Evolutionary conservation across 306 rosid genomes (phyloP), one percentile per base, ranked within the genome.

Genomic region (Cyamopsis tetragonoloba): DNA sequence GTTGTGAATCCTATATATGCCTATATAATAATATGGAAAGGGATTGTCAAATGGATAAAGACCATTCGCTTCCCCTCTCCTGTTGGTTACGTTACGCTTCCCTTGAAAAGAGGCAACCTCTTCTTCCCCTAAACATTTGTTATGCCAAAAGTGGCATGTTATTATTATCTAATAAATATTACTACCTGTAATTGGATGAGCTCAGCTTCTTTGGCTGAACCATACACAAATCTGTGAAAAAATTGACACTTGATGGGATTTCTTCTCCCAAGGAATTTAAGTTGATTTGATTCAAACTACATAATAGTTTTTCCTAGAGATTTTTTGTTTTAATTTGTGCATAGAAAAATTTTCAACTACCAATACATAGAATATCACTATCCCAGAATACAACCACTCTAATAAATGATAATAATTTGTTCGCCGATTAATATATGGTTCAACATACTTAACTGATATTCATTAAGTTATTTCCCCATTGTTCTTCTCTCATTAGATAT

Each of bases 211-310:
- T 51, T 22, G 37, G 63, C 39, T 23, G 17, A 53, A 28, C 66
- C 46, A 17, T 17, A 11, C 54, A 28, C 56, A 69, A 58, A 26
- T 44, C 6, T 59, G 2, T 44, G 32, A 20, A 70, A 70, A 70
- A 19, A 48, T n/a, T 44, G 24, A 30, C 18, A 56, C 24, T 58
- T 32, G 31, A 19, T 24, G 19, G 39, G 53, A 49, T 48, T 61
- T 26, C 62, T 7, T 34, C 43, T 47, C 62, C 32, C 4, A 49
- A 61, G 48, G 41, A 34, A 34, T 32, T 13, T 34, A 47, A 22
- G 51, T 59, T 71, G 67, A 47, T 71, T 46, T 22, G 4, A 28
- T 51, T 39, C 50, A 11, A 67, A 38, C 49, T 50, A 23, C 42
- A 17, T n/a, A 51, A 23, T 38, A 53, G 5, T 49, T 34, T 34